Evolutionary conservation across 2,329 filamentous ascomycete species (phyloP).

Genomic region (Mycosphaerella sp.): DNA sequence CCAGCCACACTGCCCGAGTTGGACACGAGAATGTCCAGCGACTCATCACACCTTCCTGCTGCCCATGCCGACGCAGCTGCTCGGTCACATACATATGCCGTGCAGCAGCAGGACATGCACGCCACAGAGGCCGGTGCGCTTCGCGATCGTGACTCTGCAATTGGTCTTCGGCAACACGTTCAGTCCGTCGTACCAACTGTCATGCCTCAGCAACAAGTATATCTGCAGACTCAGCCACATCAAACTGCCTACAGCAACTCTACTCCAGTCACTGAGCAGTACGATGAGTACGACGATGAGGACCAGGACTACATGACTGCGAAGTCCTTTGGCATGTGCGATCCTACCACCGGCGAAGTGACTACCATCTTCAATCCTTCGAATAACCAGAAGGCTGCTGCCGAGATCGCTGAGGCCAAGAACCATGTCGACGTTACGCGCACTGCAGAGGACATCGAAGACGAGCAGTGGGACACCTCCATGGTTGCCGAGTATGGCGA

Average conservation of each 20-base stretch:
- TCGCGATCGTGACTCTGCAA: slow-evolving; percentile 22
- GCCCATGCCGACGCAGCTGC: neutral
- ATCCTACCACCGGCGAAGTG: slow-evolving; percentile 56
- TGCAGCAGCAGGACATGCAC: slow-evolving; percentile 25
- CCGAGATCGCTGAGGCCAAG: slow-evolving; percentile 65
- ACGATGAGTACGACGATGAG: slow-evolving; percentile 64
- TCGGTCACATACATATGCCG: slow-evolving; percentile 2
- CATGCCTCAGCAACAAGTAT: slow-evolving; percentile 2
- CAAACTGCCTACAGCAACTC: slow-evolving; percentile 8
- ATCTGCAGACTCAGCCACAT: slow-evolving; percentile 4
- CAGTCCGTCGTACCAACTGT: slow-evolving; percentile 4
- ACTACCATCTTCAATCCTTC: slow-evolving; percentile 59
- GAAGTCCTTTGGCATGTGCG: slow-evolving; percentile 68
- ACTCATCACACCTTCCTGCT: slow-evolving; percentile 3
- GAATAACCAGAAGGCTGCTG: slow-evolving; percentile 59
- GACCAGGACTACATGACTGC: slow-evolving; percentile 69
- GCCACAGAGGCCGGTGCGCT: slow-evolving; percentile 27
- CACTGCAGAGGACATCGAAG: slow-evolving; percentile 69
- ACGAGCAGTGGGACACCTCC: slow-evolving; percentile 86
- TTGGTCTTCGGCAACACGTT: neutral
- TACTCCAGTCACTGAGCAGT: slow-evolving; percentile 16
- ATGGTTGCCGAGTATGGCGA: slow-evolving; percentile 98
- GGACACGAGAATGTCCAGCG: slow-evolving; percentile 5
- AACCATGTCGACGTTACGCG: slow-evolving; percentile 60
- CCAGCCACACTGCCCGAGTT: slow-evolving; percentile 7